phyloP scores from a whole-genome alignment of 768 basidiomycete species.

The Termitomyces sp. region DNA sequence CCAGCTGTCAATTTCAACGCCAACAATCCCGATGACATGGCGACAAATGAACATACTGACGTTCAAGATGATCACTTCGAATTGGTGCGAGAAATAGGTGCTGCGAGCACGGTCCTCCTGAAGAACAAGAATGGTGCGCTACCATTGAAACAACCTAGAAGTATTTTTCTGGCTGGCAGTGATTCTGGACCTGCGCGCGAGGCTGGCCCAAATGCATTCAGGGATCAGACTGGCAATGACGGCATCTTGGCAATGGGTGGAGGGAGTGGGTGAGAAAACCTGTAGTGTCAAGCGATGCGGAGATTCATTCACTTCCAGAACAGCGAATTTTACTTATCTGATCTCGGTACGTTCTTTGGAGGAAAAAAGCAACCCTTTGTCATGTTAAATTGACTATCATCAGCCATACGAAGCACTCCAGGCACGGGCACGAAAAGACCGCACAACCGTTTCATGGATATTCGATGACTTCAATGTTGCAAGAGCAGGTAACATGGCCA shows the following conservation, averaged over 20 bases:
- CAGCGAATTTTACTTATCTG: constrained; percentile 72
- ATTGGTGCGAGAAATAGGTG: constrained; percentile 66
- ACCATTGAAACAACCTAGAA: constrained; percentile 55
- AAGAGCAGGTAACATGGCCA: constrained; percentile 40
- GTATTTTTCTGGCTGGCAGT: constrained; percentile 56
- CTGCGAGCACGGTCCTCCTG: constrained; percentile 67
- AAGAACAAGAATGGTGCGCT: constrained; percentile 60
- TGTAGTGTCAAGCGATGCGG: constrained; percentile 15
- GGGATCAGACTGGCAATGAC: constrained; percentile 52
- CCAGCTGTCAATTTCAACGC: constrained; percentile 71
- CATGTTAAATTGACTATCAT: too few relatives aligned
- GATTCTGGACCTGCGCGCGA: constrained; percentile 52
- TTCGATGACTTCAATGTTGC: constrained; percentile 63
- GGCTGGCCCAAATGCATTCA: constrained; percentile 66
- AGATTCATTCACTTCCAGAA: constrained; percentile 43
- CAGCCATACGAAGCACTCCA: constrained; percentile 85
- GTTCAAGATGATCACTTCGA: constrained; percentile 66
- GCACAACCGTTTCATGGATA: constrained; percentile 60
- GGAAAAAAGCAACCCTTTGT: background rate
- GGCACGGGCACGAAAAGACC: constrained; percentile 54
- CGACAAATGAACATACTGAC: constrained; percentile 56
- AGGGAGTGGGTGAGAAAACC: constrained; percentile 36
- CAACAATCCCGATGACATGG: constrained; percentile 42
- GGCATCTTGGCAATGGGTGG: constrained; percentile 89
- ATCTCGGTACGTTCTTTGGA: constrained; percentile 48